Evolutionary conservation across 2,329 filamentous ascomycete species (phyloP).

Genomic region (Nemania diffusa): DNA sequence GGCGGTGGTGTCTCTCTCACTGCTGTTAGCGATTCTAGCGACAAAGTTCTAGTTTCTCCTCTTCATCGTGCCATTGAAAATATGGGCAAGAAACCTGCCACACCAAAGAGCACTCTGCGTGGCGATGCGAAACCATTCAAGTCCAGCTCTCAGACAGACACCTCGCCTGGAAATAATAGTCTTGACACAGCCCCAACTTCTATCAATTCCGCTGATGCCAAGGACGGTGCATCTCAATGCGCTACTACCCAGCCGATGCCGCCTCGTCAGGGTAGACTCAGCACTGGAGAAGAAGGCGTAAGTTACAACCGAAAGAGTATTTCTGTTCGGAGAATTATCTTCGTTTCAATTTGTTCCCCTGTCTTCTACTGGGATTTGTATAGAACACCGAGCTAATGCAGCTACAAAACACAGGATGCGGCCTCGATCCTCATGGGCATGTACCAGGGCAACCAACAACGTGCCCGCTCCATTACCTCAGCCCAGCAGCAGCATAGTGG

Average conservation of each 20-base stretch:
- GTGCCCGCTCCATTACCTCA: slow-evolving; percentile 4
- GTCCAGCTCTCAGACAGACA: not conserved
- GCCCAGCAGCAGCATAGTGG: not conserved
- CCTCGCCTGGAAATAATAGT: not conserved
- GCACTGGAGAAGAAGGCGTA: not conserved
- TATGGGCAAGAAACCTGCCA: not conserved
- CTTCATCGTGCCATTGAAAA: not conserved
- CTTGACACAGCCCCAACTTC: not conserved
- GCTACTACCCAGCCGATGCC: not conserved
- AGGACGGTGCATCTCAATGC: not conserved
- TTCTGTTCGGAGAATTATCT: not conserved
- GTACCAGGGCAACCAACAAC: not conserved
- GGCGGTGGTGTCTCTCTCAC: slow-evolving; percentile 30
- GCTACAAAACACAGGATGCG: not conserved
- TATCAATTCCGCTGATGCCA: not conserved
- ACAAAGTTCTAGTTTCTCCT: not conserved
- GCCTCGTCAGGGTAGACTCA: not conserved
- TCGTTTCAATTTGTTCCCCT: not conserved
- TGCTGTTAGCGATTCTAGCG: slow-evolving; percentile 8
- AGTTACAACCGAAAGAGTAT: not conserved
- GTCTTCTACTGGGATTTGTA: not conserved
- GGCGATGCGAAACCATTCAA: slow-evolving; percentile 6
- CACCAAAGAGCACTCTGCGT: not conserved
- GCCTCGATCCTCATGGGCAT: not conserved
- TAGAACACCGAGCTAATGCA: not conserved